A percentile compares a stretch with the other conserved stretches of the same genome.
phyloP scores from a whole-genome alignment of 371 early-diverging fungal species.

The Coemansia sp. region DNA sequence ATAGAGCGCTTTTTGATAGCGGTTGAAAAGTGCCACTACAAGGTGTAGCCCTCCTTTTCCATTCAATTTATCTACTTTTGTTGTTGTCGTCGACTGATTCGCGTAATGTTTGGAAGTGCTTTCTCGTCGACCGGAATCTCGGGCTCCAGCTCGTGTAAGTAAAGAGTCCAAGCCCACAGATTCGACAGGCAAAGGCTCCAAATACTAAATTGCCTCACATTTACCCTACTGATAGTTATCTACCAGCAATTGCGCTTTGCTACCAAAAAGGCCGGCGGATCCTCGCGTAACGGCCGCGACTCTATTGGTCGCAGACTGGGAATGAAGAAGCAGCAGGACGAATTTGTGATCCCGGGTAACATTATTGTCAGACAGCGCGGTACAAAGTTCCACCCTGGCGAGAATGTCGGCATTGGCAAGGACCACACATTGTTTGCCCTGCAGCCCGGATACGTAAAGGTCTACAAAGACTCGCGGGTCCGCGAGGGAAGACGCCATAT shows the following conservation, averaged over 20 bases:
- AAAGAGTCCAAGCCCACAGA: too few species aligned
- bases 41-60: too few species aligned
- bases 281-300: slow-evolving; percentile 89
- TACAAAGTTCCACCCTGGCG: slow-evolving; percentile 86
- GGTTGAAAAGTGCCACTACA: too few species aligned
- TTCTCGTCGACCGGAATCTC: too few species aligned
- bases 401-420: slow-evolving; percentile 85
- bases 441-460: slow-evolving; percentile 79
- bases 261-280: slow-evolving; percentile 92
- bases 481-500: slow-evolving; percentile 72
- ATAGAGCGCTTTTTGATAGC: too few species aligned
- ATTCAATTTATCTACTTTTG: too few species aligned
- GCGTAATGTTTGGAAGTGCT: too few species aligned
- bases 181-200: slow-evolving; percentile 24
- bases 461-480: slow-evolving; percentile 69
- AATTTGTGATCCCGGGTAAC: slow-evolving; percentile 81
- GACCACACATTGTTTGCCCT: slow-evolving; percentile 91
- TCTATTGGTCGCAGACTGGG: slow-evolving; percentile 94
- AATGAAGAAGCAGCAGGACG: slow-evolving; percentile 82
- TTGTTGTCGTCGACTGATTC: too few species aligned
- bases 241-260: slow-evolving; percentile 81
- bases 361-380: slow-evolving; percentile 94
- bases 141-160: too few species aligned
- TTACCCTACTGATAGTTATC: slow-evolving; percentile 4
- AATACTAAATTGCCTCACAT: slow-evolving; percentile 11